phyloP scores from a whole-genome alignment of 148 eudicot genomes.

The Salicornia ramosissima region DNA sequence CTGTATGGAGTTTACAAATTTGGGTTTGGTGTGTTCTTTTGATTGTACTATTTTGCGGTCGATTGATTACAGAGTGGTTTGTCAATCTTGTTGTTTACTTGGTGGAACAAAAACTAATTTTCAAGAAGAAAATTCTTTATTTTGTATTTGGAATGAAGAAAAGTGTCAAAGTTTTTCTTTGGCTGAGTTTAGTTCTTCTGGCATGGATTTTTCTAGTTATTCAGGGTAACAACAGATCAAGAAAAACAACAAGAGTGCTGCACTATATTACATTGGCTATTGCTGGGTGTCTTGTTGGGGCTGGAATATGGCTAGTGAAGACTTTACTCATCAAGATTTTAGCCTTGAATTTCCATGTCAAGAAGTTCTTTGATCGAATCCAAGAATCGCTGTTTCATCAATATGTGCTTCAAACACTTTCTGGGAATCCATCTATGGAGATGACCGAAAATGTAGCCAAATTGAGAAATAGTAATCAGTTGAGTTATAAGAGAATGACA shows the following conservation, averaged over 20 bases:
- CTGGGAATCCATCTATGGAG: constrained; percentile 51
- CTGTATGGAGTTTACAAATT: constrained; percentile 48
- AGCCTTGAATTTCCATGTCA: constrained; percentile 75
- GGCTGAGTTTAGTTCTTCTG: constrained; percentile 66
- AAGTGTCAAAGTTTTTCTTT: constrained; percentile 59
- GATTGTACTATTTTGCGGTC: constrained; percentile 60
- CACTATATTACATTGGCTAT: constrained; percentile 60
- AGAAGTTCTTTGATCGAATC: constrained; percentile 77
- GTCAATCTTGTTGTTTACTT: constrained; percentile 44
- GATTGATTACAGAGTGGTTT: constrained; percentile 58
- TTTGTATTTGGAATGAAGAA: constrained; percentile 65
- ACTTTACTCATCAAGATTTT: constrained; percentile 55
- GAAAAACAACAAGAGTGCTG: constrained; percentile 32
- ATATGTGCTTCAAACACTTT: constrained; percentile 74
- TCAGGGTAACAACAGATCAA: constrained; percentile 46
- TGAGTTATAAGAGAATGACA: constrained; percentile 41
- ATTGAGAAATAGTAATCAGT: constrained; percentile 34
- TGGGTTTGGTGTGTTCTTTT: constrained; percentile 89
- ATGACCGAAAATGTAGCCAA: constrained; percentile 23
- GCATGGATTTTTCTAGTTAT: constrained; percentile 73
- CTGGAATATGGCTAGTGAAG: constrained; percentile 72
- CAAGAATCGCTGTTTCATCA: constrained; percentile 78
- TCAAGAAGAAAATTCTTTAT: constrained; percentile 69
- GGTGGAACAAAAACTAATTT: constrained; percentile 62
- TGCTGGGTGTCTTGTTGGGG: constrained; percentile 62